A percentile compares a stretch with the other conserved stretches of the same genome.
Conservation (phyloP, 257 asterid species). For the Cynanchum wilfordii region DNA sequence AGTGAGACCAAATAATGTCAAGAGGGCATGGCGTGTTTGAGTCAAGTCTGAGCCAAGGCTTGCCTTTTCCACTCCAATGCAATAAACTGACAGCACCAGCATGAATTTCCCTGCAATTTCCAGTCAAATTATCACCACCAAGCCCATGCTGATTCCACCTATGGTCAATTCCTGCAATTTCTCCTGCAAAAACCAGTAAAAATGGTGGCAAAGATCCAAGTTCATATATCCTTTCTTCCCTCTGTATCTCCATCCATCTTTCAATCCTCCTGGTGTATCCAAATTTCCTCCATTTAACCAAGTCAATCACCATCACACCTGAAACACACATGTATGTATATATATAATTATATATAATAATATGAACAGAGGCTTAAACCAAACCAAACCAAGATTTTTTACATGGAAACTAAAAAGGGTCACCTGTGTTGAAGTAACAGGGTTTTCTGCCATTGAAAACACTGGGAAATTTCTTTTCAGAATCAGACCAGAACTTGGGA, state of each 20-base stretch:
- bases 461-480: slow-evolving; percentile 26
- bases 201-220: slow-evolving; percentile 70
- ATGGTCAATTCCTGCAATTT: slow-evolving; percentile 49
- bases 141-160: slow-evolving; percentile 68
- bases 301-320: slow-evolving; percentile 65
- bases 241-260: slow-evolving; percentile 66
- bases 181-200: slow-evolving; percentile 52
- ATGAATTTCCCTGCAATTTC: slow-evolving; percentile 52
- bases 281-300: slow-evolving; percentile 46
- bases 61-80: slow-evolving; percentile 76
- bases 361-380: background rate
- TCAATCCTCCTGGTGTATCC: slow-evolving; percentile 50
- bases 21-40: slow-evolving; percentile 47
- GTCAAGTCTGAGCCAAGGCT: slow-evolving; percentile 65
- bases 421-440: slow-evolving; percentile 65
- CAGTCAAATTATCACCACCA: slow-evolving; percentile 59
- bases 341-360: no score
- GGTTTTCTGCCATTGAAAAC: slow-evolving; percentile 43
- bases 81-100: slow-evolving; percentile 57
- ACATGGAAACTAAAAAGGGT: background rate
- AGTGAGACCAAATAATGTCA: slow-evolving; percentile 51
- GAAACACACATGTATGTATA: background rate
- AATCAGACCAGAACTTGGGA: slow-evolving; percentile 39
- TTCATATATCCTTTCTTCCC: slow-evolving; percentile 46
- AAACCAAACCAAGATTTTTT: no score